Conservation (phyloP, 306 rosid genomes). For the Prunus davidiana region DNA sequence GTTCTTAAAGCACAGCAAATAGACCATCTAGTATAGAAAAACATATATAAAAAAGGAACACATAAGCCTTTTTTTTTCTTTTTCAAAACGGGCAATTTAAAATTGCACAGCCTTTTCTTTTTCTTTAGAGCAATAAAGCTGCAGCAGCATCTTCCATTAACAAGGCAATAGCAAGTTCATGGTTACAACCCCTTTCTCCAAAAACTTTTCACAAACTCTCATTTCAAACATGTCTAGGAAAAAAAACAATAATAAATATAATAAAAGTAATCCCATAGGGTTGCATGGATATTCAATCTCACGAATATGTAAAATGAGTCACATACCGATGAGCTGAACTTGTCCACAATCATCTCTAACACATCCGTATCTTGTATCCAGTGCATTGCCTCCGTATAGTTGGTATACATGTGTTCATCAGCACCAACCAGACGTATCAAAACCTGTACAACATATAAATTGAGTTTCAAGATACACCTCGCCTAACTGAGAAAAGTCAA, state of each 20-base stretch:
- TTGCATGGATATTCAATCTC: neutral
- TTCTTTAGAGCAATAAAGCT: neutral
- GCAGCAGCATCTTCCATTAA: neutral
- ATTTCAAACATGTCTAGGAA: neutral
- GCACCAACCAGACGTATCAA: conserved; percentile 95
- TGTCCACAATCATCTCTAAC: conserved; percentile 96
- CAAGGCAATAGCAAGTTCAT: neutral
- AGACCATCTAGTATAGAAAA: neutral
- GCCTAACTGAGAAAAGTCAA: neutral
- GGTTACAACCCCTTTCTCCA: neutral
- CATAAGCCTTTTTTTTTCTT: neutral
- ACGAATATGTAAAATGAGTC: neutral
- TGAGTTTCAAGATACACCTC: conserved; percentile 4
- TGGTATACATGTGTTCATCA: conserved; percentile 89
- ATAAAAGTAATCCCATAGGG: neutral
- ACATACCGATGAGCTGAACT: conserved; percentile 94
- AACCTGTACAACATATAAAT: conserved; percentile 51
- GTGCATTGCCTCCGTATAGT: conserved; percentile 74
- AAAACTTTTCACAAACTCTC: neutral
- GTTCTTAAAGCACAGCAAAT: neutral
- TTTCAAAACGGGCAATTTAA: neutral
- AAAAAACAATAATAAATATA: neutral
- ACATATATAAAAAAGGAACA: neutral
- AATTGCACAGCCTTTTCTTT: neutral
- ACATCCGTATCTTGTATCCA: conserved; percentile 91